phyloP scores from a whole-genome alignment of 106 monocot species.

The Chionographis japonica region DNA sequence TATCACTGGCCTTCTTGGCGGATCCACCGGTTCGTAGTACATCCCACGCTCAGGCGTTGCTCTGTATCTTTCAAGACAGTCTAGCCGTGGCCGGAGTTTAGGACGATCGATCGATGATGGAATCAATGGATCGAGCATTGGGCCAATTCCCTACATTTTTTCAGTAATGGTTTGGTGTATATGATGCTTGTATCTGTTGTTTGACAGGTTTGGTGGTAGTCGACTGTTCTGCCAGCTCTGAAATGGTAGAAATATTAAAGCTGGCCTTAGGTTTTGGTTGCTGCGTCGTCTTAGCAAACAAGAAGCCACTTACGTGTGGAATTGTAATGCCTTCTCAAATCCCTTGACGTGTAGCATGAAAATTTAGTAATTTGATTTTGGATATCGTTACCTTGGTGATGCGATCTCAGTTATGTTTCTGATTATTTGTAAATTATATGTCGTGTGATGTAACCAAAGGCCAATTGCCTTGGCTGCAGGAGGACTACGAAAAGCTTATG shows the following conservation, averaged over 20 bases:
- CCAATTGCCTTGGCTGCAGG: constrained; percentile 40
- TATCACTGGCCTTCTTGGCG: constrained; percentile 53
- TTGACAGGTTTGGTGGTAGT: constrained; percentile 64
- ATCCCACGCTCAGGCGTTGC: constrained; percentile 5
- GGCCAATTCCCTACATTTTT: no score
- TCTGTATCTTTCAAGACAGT: constrained; percentile 3
- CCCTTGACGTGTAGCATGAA: background rate
- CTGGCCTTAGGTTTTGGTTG: constrained; percentile 50
- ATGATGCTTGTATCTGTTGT: no score
- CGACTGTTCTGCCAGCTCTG: constrained; percentile 93
- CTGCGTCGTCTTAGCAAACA: constrained; percentile 89
- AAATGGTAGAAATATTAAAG: constrained; percentile 59
- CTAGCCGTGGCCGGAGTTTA: background rate
- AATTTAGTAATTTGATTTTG: constrained; percentile 1
- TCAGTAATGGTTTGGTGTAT: no score
- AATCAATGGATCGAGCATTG: background rate
- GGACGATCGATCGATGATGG: background rate
- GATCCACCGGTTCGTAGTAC: constrained; percentile 68
- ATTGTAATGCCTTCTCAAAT: constrained; percentile 41
- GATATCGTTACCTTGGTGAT: background rate
- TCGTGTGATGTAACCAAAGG: background rate
- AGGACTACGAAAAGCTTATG: constrained; percentile 72
- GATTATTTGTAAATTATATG: no score
- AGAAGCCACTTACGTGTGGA: constrained; percentile 83
- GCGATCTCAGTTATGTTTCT: no score